phyloP scores from a whole-genome alignment of 2,329 filamentous ascomycete species.

The Phialemonium atrogriseum region DNA sequence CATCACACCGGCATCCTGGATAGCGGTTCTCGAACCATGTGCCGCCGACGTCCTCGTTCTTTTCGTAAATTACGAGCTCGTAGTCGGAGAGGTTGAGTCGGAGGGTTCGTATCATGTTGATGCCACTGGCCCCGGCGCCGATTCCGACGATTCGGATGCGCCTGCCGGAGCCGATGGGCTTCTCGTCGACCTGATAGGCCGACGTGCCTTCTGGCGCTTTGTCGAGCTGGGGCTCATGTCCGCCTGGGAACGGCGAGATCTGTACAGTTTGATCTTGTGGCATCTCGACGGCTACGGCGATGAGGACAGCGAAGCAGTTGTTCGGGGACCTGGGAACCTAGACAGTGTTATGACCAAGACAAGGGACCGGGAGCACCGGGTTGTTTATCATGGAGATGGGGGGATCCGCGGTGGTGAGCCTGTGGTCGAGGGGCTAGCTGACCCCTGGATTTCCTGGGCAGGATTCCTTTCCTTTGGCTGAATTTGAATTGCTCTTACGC shows the following conservation, averaged over 20 bases:
- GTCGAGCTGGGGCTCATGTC: slow-evolving; percentile 3
- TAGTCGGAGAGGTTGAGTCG: slow-evolving; percentile 32
- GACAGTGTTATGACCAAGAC: no score
- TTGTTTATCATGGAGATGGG: no score
- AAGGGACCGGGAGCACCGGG: no score
- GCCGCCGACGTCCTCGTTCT: slow-evolving; percentile 45
- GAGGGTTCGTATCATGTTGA: slow-evolving; percentile 36
- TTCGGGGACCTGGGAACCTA: no score
- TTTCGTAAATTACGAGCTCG: slow-evolving; percentile 44
- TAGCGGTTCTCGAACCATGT: slow-evolving; percentile 54
- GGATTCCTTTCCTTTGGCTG: no score
- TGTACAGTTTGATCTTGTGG: slow-evolving; percentile 1
- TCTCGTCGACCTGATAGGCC: slow-evolving; percentile 27
- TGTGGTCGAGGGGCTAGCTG: no score
- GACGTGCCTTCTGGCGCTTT: slow-evolving; percentile 9
- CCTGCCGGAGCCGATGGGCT: slow-evolving; percentile 28
- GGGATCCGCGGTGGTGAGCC: no score
- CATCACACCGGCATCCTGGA: slow-evolving; percentile 48
- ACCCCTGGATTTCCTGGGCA: no score
- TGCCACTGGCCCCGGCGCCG: slow-evolving; percentile 34
- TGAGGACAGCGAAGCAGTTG: background rate
- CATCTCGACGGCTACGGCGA: slow-evolving; percentile 1
- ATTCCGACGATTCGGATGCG: slow-evolving; percentile 35
- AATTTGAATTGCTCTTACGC: no score
- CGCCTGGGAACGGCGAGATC: background rate